Conservation (phyloP, 208 protist genomes). For the Herpetomonas samuelpessoai region DNA sequence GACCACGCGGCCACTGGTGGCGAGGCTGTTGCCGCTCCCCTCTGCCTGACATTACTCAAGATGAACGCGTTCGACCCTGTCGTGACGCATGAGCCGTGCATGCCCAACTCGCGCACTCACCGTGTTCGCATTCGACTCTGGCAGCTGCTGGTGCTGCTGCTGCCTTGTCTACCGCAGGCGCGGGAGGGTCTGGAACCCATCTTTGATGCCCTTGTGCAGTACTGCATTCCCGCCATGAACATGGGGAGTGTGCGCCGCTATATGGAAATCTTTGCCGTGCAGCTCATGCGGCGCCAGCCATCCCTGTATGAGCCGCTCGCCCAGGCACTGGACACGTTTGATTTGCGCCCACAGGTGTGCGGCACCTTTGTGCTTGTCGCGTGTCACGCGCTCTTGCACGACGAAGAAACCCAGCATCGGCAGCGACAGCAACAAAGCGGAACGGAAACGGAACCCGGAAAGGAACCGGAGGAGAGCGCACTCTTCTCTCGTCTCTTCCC, state of each 20-base stretch:
- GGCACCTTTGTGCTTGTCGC: slow-evolving; percentile 79
- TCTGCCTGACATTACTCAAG: slow-evolving; percentile 57
- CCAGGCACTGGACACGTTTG: slow-evolving; percentile 51
- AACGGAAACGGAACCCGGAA: slow-evolving; percentile 4
- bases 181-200: slow-evolving; percentile 17
- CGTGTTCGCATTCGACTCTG: slow-evolving; percentile 83
- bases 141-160: slow-evolving; percentile 78
- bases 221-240: slow-evolving; percentile 78
- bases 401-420: slow-evolving; percentile 14
- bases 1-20: slow-evolving; percentile 20
- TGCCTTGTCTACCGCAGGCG: slow-evolving; percentile 44
- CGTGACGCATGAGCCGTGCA: slow-evolving; percentile 79
- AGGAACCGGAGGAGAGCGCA: slow-evolving; percentile 13
- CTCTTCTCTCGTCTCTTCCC: slow-evolving; percentile 54
- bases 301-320: slow-evolving; percentile 49
- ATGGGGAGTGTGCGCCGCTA: slow-evolving; percentile 85
- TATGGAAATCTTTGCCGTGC: slow-evolving; percentile 86
- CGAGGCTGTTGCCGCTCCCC: slow-evolving; percentile 14
- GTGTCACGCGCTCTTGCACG: slow-evolving; percentile 56
- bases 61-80: slow-evolving; percentile 55
- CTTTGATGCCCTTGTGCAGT: slow-evolving; percentile 33
- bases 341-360: slow-evolving; percentile 74
- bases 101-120: slow-evolving; percentile 89
- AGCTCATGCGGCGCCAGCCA: slow-evolving; percentile 53
- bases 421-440: neutral